Percentiles rank a stretch among this genome's conserved stretches.
Evolutionary conservation across 352 stramenopile species (phyloP).

Genomic region (Phytophthora melonis): DNA sequence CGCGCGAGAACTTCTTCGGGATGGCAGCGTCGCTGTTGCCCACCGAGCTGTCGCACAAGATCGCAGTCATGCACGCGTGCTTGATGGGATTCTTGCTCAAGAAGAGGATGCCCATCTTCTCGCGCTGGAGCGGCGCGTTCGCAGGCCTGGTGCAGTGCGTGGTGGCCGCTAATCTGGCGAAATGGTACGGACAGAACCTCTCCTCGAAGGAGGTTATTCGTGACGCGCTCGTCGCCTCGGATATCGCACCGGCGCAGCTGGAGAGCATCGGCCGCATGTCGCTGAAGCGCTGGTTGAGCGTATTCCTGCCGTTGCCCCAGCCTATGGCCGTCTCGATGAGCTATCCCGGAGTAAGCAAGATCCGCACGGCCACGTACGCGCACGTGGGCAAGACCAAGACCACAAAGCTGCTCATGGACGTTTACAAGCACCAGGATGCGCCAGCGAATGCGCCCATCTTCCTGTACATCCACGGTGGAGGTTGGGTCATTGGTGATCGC

Average conservation of each 20-base stretch:
- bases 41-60: constrained; percentile 63
- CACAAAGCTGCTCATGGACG: constrained; percentile 66
- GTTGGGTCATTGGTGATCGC: constrained; percentile 70
- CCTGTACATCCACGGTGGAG: constrained; percentile 74
- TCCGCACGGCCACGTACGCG: constrained; percentile 57
- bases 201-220: constrained; percentile 54
- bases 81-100: constrained; percentile 47
- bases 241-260: constrained; percentile 44
- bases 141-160: constrained; percentile 56
- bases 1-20: constrained; percentile 55
- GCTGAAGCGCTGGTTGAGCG: constrained; percentile 55
- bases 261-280: constrained; percentile 52
- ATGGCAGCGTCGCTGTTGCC: constrained; percentile 54
- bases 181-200: constrained; percentile 56
- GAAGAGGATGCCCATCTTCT: constrained; percentile 60
- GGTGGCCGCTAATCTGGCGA: constrained; percentile 50
- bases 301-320: constrained; percentile 66
- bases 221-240: constrained; percentile 40
- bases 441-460: constrained; percentile 67
- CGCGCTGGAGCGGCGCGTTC: constrained; percentile 56
- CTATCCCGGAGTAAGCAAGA: constrained; percentile 56
- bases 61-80: constrained; percentile 52
- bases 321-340: constrained; percentile 53
- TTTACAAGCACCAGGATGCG: constrained; percentile 57
- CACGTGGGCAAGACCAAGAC: constrained; percentile 66